Evolutionary conservation across 2,329 filamentous ascomycete genomes (phyloP).

Genomic region (Colletotrichum melonis): DNA sequence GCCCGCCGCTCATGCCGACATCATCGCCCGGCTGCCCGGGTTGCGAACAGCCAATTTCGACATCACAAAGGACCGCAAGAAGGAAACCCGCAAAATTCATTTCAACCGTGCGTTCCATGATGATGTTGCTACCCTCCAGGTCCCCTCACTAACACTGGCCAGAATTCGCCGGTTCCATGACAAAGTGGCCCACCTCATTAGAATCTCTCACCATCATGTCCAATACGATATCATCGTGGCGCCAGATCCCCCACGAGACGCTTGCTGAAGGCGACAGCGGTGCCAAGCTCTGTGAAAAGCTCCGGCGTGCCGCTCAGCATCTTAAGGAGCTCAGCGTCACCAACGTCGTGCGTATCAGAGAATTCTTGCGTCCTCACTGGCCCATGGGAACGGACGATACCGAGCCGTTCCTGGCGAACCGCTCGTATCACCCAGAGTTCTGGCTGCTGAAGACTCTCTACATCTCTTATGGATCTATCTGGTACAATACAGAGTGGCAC

Average conservation of each 20-base stretch:
- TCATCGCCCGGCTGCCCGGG: constrained; percentile 36
- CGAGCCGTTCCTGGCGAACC: constrained; percentile 25
- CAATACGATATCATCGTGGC: constrained; percentile 39
- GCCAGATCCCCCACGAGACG: constrained; percentile 38
- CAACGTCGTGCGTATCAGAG: constrained; percentile 37
- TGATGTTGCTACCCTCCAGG: background rate
- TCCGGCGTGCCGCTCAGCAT: constrained; percentile 32
- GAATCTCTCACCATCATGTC: constrained; percentile 34
- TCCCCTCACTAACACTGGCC: constrained; percentile 1
- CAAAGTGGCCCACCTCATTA: constrained; percentile 36
- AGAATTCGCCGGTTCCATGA: constrained; percentile 35
- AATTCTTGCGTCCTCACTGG: constrained; percentile 38
- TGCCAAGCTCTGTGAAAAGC: constrained; percentile 24
- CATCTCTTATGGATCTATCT: constrained; percentile 38
- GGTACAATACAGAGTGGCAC: constrained; percentile 38
- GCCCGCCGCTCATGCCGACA: constrained; percentile 38
- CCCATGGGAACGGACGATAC: constrained; percentile 29
- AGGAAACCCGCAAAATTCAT: constrained; percentile 30
- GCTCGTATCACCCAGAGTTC: constrained; percentile 21
- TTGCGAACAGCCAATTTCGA: constrained; percentile 34
- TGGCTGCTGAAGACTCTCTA: constrained; percentile 32
- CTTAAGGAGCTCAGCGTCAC: constrained; percentile 34
- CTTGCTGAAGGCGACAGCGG: constrained; percentile 37
- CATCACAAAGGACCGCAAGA: constrained; percentile 34
- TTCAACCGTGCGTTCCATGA: constrained; percentile 26